These are phyloP conservation scores for Ophiocordyceps camponoti-rufipedis DNA, from an alignment of 2,329 filamentous ascomycete species.

Conservation along the genomic window DNA sequence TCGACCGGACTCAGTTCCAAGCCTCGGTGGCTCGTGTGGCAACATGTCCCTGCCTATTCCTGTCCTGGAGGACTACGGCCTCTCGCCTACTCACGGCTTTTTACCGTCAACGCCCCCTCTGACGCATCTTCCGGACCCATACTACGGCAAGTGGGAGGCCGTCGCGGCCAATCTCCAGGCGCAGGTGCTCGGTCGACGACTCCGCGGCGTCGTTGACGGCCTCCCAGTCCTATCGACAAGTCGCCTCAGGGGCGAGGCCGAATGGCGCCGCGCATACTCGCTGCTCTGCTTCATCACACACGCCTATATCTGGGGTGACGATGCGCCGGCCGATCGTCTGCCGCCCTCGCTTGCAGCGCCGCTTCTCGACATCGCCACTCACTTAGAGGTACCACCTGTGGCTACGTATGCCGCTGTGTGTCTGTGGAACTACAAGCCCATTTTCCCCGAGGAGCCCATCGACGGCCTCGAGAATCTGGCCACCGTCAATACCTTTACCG, in stretches of 20 bases:
- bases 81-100: slow-evolving; percentile 67
- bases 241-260: slow-evolving; percentile 62
- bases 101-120: slow-evolving; percentile 68
- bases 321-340: slow-evolving; percentile 58
- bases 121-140: slow-evolving; percentile 64
- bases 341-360: slow-evolving; percentile 73
- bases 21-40: not conserved
- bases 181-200: slow-evolving; percentile 66
- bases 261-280: slow-evolving; percentile 90
- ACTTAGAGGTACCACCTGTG: slow-evolving; percentile 75
- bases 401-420: slow-evolving; percentile 86
- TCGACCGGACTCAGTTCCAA: not conserved
- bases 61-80: slow-evolving; percentile 57
- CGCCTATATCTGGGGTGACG: slow-evolving; percentile 91
- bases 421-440: slow-evolving; percentile 91
- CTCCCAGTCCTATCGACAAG: slow-evolving; percentile 72
- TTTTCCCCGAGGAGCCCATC: slow-evolving; percentile 67
- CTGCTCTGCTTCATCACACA: slow-evolving; percentile 83
- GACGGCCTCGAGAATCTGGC: slow-evolving; percentile 77
- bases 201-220: slow-evolving; percentile 61
- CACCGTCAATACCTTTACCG: slow-evolving; percentile 79
- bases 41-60: slow-evolving; percentile 43
- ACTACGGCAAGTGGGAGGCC: slow-evolving; percentile 91
- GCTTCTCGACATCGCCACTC: slow-evolving; percentile 55
- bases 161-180: slow-evolving; percentile 73